Conservation (phyloP, 108 stramenopile species). For the Fistulifera pelliculosa region DNA sequence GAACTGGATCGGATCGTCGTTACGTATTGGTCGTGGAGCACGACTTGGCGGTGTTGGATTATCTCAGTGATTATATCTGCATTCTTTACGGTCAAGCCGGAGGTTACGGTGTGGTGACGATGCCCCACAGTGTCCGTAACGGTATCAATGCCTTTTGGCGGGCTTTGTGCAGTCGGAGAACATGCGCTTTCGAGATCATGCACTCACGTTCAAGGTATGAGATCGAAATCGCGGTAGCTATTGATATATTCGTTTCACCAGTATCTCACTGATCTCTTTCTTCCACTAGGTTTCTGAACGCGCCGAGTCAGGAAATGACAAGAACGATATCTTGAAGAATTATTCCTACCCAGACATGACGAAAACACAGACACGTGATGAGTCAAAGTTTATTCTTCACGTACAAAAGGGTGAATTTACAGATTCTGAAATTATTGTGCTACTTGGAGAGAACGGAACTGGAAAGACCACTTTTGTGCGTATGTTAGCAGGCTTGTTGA, state of each 20-base stretch:
- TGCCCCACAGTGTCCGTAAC: constrained; percentile 96
- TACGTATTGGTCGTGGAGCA: constrained; percentile 98
- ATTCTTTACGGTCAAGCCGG: constrained; percentile 93
- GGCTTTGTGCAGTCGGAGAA: constrained; percentile 99
- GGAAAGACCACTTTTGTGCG: constrained; percentile 92
- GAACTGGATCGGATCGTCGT: constrained; percentile 60
- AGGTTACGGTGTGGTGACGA: constrained; percentile 99
- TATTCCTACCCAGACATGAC: constrained; percentile 96
- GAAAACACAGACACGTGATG: constrained; percentile 85
- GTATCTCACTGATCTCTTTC: too few species aligned
- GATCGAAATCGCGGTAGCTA: not conserved
- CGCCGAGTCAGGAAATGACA: constrained; percentile 55
- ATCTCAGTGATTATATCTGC: constrained; percentile 97
- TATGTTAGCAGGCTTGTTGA: constrained; percentile 95
- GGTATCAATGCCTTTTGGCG: constrained; percentile 99
- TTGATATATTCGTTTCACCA: not conserved
- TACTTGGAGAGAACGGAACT: constrained; percentile 96
- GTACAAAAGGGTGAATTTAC: constrained; percentile 92
- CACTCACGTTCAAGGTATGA: constrained; percentile 94
- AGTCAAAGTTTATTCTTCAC: constrained; percentile 86
- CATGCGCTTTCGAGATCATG: constrained; percentile 94
- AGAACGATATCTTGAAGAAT: constrained; percentile 64
- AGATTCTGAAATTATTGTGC: constrained; percentile 96
- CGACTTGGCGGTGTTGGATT: constrained; percentile 98
- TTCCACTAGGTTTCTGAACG: constrained; percentile 53